Evolutionary conservation across 1,284 basidiomycete genomes (phyloP).

Genomic region (Thelephora terrestris): DNA sequence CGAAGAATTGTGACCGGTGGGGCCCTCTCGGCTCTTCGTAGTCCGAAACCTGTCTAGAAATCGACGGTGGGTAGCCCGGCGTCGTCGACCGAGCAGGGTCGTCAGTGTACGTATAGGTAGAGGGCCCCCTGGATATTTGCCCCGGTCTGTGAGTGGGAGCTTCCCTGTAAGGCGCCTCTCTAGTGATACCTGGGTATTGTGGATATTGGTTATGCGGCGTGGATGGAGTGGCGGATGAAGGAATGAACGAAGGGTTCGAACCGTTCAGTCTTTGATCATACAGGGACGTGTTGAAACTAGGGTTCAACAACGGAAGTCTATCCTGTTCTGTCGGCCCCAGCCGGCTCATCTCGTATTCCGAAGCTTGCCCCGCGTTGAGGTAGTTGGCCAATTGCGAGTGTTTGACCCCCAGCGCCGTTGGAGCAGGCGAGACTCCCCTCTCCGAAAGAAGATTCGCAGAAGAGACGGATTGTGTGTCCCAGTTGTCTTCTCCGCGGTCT

Average conservation of each 20-base stretch:
- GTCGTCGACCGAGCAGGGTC: no score
- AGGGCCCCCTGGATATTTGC: constrained; percentile 1
- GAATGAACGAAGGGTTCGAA: constrained; percentile 13
- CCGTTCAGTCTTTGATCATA: neutral
- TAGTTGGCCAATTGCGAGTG: constrained; percentile 40
- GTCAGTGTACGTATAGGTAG: no score
- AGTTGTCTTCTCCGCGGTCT: constrained; percentile 71
- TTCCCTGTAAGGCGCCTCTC: constrained; percentile 16
- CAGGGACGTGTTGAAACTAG: constrained; percentile 9
- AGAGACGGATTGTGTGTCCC: constrained; percentile 64
- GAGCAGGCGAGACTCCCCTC: constrained; percentile 20
- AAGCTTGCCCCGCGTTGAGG: constrained; percentile 31
- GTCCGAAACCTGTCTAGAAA: no score
- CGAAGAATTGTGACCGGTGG: no score
- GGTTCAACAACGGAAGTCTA: constrained; percentile 39
- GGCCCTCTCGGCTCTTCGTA: no score
- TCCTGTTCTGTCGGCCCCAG: constrained; percentile 41
- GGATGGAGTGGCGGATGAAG: constrained; percentile 15
- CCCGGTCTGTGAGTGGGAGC: constrained; percentile 21
- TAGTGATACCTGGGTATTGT: constrained; percentile 7
- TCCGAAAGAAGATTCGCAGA: constrained; percentile 42
- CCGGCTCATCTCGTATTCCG: constrained; percentile 47
- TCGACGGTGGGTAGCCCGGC: no score
- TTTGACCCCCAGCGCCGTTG: no score
- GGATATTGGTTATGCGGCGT: constrained; percentile 11